Conservation (phyloP, 305 asterid genomes). For the Withania somnifera region DNA sequence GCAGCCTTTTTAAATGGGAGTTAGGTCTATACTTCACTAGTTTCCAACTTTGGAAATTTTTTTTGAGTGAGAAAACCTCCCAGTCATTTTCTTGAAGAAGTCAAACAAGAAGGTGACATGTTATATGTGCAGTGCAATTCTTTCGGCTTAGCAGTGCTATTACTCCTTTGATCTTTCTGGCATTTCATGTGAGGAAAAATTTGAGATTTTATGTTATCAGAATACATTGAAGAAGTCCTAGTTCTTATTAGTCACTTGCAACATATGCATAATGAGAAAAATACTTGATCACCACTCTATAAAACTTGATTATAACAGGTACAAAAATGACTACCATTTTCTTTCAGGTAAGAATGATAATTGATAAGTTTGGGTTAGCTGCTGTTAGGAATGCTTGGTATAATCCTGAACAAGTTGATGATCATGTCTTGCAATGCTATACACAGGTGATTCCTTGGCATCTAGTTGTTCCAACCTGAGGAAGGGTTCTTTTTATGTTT, state of each 20-base stretch:
- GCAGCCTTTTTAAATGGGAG: background rate
- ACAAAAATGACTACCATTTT: background rate
- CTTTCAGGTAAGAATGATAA: conserved; percentile 66
- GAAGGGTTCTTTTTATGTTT: background rate
- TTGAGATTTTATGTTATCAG: background rate
- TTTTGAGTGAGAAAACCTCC: background rate
- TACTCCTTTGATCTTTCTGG: background rate
- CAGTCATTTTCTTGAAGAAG: background rate
- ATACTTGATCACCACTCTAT: background rate
- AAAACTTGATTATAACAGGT: background rate
- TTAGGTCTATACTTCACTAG: background rate
- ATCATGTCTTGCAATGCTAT: conserved; percentile 64
- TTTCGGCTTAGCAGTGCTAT: background rate
- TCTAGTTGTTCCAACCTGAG: background rate
- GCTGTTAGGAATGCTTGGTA: conserved; percentile 75
- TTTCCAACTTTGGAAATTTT: background rate
- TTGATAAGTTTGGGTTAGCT: conserved; percentile 54
- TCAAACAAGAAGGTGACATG: background rate
- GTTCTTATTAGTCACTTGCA: background rate
- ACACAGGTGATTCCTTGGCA: conserved; percentile 51
- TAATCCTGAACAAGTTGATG: conserved; percentile 67
- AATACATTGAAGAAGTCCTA: background rate
- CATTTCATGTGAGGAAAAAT: background rate
- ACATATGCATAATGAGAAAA: background rate
- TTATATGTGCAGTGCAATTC: background rate